Percentiles rank a stretch among this genome's conserved stretches.
These are phyloP conservation scores for Leccinum griseonigrum DNA, from an alignment of 1,284 basidiomycete species.

Conservation along the genomic window DNA sequence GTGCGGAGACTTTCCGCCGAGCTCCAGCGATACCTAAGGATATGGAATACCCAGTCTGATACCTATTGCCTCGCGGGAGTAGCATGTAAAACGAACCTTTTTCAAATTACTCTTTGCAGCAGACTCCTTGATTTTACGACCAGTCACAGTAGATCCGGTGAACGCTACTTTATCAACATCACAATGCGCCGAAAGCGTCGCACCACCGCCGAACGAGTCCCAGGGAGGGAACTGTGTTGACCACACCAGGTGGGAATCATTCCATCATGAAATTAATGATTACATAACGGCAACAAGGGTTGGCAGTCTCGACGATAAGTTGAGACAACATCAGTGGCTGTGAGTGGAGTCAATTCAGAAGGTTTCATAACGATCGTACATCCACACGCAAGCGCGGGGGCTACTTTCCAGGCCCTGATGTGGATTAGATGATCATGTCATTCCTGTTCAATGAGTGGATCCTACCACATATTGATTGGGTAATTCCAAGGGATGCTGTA, in stretches of 20 bases:
- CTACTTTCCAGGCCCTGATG: slow-evolving; percentile 87
- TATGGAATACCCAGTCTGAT: slow-evolving; percentile 11
- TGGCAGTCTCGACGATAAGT: slow-evolving; percentile 65
- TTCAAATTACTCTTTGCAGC: slow-evolving; percentile 94
- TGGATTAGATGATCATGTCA: slow-evolving; percentile 6
- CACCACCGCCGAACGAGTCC: slow-evolving; percentile 75
- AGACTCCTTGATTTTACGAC: slow-evolving; percentile 88
- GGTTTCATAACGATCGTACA: slow-evolving; percentile 92
- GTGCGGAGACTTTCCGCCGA: slow-evolving; percentile 95
- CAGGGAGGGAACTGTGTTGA: slow-evolving; percentile 85
- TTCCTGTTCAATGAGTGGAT: slow-evolving; percentile 8
- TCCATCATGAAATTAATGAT: slow-evolving; percentile 14
- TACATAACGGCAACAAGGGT: slow-evolving; percentile 13
- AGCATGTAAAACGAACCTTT: slow-evolving; percentile 48
- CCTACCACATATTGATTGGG: slow-evolving; percentile 85
- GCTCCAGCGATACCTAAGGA: slow-evolving; percentile 82
- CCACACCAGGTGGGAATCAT: slow-evolving; percentile 90
- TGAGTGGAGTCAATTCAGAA: slow-evolving; percentile 88
- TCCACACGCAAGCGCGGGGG: slow-evolving; percentile 84
- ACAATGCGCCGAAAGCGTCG: slow-evolving; percentile 73
- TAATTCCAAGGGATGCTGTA: slow-evolving; percentile 88
- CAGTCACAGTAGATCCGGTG: slow-evolving; percentile 85
- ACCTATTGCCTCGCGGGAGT: slow-evolving; percentile 24
- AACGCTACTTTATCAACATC: slow-evolving; percentile 87
- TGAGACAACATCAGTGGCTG: slow-evolving; percentile 79